Base-by-base conservation (phyloP, 2,329 filamentous ascomycete genomes). In the Botrytis medusae region DNA sequence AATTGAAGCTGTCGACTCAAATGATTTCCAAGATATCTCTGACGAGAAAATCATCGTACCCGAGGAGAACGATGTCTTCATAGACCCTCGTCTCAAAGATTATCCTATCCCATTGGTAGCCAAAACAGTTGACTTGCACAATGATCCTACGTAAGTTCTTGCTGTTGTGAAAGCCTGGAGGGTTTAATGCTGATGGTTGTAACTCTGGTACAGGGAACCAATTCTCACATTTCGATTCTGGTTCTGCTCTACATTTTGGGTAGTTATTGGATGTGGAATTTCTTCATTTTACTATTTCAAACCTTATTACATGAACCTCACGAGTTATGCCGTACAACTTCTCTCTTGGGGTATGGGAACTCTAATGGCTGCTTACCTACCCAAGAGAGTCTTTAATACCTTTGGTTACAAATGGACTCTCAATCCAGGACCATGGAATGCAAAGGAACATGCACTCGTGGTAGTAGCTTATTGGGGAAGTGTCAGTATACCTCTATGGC, bases 371-470 rank as follows among this genome's bases (percentile, higher is more conserved):
- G 75, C 74, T 32, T 77, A 74, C 40, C 75, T 81, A 6, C 81
- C 81, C 1, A 80, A 74, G 42, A 74, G 74, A 62, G 71, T 72
- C 5, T 76, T 77, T 34, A 77, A 69, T 25, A 67, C 78, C 7
- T 80, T 82, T 69, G 80, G 80, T 8, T 77, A 74, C 29, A 76
- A 77, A 18, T 82, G 80, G 74, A 81, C 75, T 59, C 81, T 91
- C 37, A 92, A 92, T 72, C 89, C 90, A 0, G 89, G 89, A 0
- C 89, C 89, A 1, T 92, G 92, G 81, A 92, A 91, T 78, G 85
- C 90, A 79, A 92, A 92, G 81, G 90, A 92, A 78, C 90, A 92
- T 79, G 82, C 88, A 62, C 86, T 92, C 74, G 90, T 92, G 70
- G 87, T 89, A 29, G 87, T 91, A 10, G 60, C 69, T 40, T 71